Conservation (phyloP, 306 rosid genomes). For the Cucumis hystrix region DNA sequence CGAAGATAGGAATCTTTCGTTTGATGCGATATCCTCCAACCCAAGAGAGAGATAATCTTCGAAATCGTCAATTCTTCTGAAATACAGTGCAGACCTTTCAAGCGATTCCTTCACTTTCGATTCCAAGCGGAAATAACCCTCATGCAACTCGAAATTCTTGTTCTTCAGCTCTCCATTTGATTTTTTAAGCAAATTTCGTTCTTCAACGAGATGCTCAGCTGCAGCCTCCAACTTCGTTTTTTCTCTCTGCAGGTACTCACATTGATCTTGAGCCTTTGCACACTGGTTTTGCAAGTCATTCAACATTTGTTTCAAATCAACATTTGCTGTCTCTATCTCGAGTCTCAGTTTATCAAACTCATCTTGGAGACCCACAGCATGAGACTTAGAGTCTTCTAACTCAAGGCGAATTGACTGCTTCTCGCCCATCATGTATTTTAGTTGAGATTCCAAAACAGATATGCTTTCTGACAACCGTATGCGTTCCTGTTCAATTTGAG, state of each 20-base stretch:
- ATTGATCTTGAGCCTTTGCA: slow-evolving; percentile 24
- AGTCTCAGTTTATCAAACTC: slow-evolving; percentile 11
- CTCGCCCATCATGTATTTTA: slow-evolving; percentile 7
- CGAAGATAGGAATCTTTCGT: slow-evolving; percentile 18
- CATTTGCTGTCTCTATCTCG: slow-evolving; percentile 12
- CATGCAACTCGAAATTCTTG: slow-evolving; percentile 19
- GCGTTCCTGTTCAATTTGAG: slow-evolving; percentile 19
- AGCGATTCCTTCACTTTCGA: slow-evolving; percentile 18
- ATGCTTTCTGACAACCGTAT: slow-evolving; percentile 8
- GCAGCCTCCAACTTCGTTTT: slow-evolving; percentile 26
- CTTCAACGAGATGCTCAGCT: slow-evolving; percentile 20
- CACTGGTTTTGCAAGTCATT: slow-evolving; percentile 17
- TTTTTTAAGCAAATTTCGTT: slow-evolving; percentile 20
- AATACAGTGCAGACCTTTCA: slow-evolving; percentile 14
- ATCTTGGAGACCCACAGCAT: slow-evolving; percentile 14
- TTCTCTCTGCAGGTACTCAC: slow-evolving; percentile 19
- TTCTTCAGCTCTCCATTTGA: slow-evolving; percentile 24
- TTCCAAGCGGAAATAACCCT: slow-evolving; percentile 21
- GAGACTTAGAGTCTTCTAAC: slow-evolving; percentile 18
- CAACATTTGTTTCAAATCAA: slow-evolving; percentile 13
- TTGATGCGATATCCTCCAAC: slow-evolving; percentile 20
- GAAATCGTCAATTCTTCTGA: slow-evolving; percentile 17
- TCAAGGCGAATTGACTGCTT: slow-evolving; percentile 15
- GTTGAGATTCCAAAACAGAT: slow-evolving; percentile 22
- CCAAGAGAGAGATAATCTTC: slow-evolving; percentile 18